Percentiles rank a stretch among this genome's conserved stretches.
phyloP scores from a whole-genome alignment of 495 filamentous ascomycete genomes.

The Tetracladium setigerum region DNA sequence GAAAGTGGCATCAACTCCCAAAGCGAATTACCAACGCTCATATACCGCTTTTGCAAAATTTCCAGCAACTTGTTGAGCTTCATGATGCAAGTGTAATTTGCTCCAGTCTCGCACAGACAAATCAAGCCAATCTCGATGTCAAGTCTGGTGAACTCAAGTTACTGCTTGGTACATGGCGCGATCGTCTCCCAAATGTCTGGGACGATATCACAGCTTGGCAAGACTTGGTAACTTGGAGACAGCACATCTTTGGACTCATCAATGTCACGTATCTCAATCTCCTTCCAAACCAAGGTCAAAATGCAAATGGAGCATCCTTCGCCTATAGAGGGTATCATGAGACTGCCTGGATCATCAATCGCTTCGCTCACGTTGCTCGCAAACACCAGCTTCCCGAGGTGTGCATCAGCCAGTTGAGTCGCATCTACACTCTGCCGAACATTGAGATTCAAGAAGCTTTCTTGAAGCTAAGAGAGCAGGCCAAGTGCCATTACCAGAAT shows the following conservation, averaged over 20 bases:
- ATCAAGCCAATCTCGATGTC: slow-evolving; percentile 73
- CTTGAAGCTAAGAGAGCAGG: slow-evolving; percentile 92
- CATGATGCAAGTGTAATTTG: slow-evolving; percentile 97
- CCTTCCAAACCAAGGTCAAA: slow-evolving; percentile 71
- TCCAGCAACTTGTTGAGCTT: slow-evolving; percentile 96
- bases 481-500: slow-evolving; percentile 97
- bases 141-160: slow-evolving; percentile 96
- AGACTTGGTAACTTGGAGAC: slow-evolving; percentile 96
- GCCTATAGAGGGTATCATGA: slow-evolving; percentile 97
- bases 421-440: slow-evolving; percentile 97
- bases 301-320: slow-evolving; percentile 73
- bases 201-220: slow-evolving; percentile 99
- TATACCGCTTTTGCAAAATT: slow-evolving; percentile 90
- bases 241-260: slow-evolving; percentile 97
- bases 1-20: slow-evolving; percentile 97
- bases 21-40: slow-evolving; percentile 91
- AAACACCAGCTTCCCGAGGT: slow-evolving; percentile 97
- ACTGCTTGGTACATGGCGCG: slow-evolving; percentile 89
- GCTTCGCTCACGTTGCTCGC: slow-evolving; percentile 94
- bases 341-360: slow-evolving; percentile 99
- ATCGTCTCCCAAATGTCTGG: slow-evolving; percentile 94
- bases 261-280: slow-evolving; percentile 87
- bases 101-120: slow-evolving; percentile 78
- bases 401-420: slow-evolving; percentile 91
- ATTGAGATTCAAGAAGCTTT: slow-evolving; percentile 99